A percentile compares a stretch with the other conserved stretches of the same genome.
These are phyloP conservation scores for Mucor racemosus DNA, from an alignment of 371 early-diverging fungal genomes.

Conservation along the genomic window DNA sequence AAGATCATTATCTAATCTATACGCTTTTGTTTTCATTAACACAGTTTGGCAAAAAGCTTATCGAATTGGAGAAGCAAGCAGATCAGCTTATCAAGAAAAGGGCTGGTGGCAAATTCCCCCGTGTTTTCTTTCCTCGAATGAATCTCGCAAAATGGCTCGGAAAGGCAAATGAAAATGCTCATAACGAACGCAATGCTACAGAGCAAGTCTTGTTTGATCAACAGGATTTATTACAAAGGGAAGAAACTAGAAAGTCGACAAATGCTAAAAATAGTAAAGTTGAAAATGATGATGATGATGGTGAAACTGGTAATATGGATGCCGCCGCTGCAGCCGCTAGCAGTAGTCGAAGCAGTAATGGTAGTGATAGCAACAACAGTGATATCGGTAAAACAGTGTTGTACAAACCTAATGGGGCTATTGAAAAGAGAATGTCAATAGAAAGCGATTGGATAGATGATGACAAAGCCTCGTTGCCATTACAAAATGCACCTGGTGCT, in stretches of 20 bases:
- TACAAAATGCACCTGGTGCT: constrained; percentile 39
- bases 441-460: constrained; percentile 25
- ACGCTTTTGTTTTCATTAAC: constrained; percentile 35
- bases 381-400: neutral
- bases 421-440: constrained; percentile 16
- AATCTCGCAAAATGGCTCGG: constrained; percentile 30
- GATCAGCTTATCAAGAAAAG: constrained; percentile 20
- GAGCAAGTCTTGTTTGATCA: constrained; percentile 36
- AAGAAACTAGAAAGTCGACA: neutral
- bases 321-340: neutral
- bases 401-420: neutral
- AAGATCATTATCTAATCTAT: constrained; percentile 47
- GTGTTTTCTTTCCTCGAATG: constrained; percentile 35
- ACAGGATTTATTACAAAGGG: constrained; percentile 1
- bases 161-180: constrained; percentile 12
- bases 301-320: neutral
- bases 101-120: constrained; percentile 4
- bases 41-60: constrained; percentile 35
- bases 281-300: neutral
- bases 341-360: neutral
- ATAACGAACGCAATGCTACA: constrained; percentile 9
- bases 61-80: constrained; percentile 22
- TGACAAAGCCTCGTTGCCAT: constrained; percentile 8
- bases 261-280: neutral
- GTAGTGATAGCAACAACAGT: neutral